Evolutionary conservation across 2,329 filamentous ascomycete species (phyloP).

Genomic region (Plectosphaerella plurivora): DNA sequence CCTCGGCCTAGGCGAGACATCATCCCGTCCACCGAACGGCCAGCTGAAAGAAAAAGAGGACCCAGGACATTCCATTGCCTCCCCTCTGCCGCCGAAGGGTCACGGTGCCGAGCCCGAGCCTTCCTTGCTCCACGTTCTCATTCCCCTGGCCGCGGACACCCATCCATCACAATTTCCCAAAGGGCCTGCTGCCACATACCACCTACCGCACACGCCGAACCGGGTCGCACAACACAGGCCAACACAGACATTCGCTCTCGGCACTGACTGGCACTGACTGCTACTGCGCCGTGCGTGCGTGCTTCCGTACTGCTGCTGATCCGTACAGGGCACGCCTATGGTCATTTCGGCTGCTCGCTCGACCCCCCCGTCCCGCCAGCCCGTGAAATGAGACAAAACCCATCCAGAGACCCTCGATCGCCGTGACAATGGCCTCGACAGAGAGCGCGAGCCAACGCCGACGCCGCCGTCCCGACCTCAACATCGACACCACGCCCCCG

Average conservation of each 20-base stretch:
- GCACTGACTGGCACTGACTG: too few relatives aligned
- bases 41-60: too few relatives aligned
- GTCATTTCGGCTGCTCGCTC: neutral
- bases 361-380: neutral
- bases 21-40: too few relatives aligned
- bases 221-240: neutral
- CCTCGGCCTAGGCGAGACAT: too few relatives aligned
- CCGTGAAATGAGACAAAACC: slow-evolving; percentile 1
- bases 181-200: too few relatives aligned
- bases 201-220: neutral
- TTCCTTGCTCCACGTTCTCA: too few relatives aligned
- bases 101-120: too few relatives aligned
- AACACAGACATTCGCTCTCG: neutral
- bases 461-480: slow-evolving; percentile 14
- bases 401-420: neutral
- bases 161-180: too few relatives aligned
- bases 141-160: too few relatives aligned
- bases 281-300: too few relatives aligned
- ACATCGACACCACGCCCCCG: slow-evolving; percentile 10
- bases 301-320: neutral
- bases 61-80: too few relatives aligned
- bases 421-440: slow-evolving; percentile 5
- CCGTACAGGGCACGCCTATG: slow-evolving; percentile 1
- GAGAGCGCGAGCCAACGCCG: slow-evolving; percentile 9
- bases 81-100: too few relatives aligned